A percentile compares a stretch with the other conserved stretches of the same genome.
These are phyloP conservation scores for Calonectria naviculata DNA, from an alignment of 2,329 filamentous ascomycete genomes.

Conservation along the genomic window DNA sequence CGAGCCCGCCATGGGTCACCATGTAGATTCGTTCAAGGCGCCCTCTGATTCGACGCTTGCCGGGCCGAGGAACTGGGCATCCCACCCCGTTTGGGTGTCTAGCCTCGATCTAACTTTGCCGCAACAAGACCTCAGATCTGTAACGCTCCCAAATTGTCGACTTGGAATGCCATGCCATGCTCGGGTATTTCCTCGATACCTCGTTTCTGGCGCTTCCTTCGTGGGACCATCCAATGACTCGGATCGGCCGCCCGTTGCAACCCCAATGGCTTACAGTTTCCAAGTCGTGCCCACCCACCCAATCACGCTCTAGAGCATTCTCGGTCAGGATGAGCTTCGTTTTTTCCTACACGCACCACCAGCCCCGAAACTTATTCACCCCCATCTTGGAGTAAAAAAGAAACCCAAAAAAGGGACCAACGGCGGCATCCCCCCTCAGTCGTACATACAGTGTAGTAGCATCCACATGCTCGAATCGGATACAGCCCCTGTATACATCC, in stretches of 20 bases:
- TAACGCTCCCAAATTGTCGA: background rate
- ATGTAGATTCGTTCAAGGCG: background rate
- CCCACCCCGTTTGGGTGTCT: background rate
- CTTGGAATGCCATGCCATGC: background rate
- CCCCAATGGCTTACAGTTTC: background rate
- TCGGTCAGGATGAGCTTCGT: too few species aligned
- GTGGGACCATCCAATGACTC: background rate
- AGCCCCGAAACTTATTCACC: background rate
- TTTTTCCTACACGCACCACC: background rate
- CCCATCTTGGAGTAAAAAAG: too few species aligned
- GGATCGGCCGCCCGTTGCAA: background rate
- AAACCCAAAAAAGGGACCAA: background rate
- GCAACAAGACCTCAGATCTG: background rate
- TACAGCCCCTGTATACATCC: background rate
- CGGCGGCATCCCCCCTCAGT: background rate
- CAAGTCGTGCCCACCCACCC: background rate
- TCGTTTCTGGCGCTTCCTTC: background rate
- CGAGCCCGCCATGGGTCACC: background rate
- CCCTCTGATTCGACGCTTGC: background rate
- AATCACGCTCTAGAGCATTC: background rate
- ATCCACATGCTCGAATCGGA: background rate
- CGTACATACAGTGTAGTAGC: background rate
- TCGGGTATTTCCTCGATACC: too few species aligned
- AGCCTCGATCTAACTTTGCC: constrained; percentile 5
- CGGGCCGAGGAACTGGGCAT: background rate